A percentile compares a stretch with the other conserved stretches of the same genome.
Conservation (phyloP, 2,329 filamentous ascomycete genomes). For the Exophiala dermatitidis region DNA sequence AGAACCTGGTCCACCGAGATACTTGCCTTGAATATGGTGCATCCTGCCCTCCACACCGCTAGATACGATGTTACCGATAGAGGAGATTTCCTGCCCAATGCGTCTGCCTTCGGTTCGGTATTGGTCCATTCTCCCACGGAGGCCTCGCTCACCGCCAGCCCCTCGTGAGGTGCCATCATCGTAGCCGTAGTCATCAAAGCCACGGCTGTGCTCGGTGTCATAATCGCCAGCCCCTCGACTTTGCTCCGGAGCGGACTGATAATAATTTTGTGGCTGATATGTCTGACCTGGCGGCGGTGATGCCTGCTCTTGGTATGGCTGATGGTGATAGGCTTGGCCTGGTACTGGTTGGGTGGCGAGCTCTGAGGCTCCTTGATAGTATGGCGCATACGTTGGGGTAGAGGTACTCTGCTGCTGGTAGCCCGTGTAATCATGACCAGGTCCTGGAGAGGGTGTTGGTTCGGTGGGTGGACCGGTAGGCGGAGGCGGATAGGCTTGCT, state of each 20-base stretch:
- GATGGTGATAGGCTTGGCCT: slow-evolving; percentile 21
- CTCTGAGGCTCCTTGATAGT: slow-evolving; percentile 16
- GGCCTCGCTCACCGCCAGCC: slow-evolving; percentile 29
- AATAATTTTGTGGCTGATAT: slow-evolving; percentile 21
- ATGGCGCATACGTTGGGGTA: slow-evolving; percentile 12
- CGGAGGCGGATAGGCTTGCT: slow-evolving; percentile 19
- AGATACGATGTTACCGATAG: slow-evolving; percentile 35
- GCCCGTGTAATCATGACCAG: slow-evolving; percentile 5
- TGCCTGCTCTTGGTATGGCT: slow-evolving; percentile 11
- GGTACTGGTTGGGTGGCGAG: slow-evolving; percentile 14
- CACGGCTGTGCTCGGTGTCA: slow-evolving; percentile 28
- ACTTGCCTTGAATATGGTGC: slow-evolving; percentile 34
- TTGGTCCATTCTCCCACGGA: slow-evolving; percentile 31
- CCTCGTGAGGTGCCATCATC: slow-evolving; percentile 31
- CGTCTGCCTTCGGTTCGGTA: slow-evolving; percentile 24
- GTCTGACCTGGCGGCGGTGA: slow-evolving; percentile 12
- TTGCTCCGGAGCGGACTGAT: slow-evolving; percentile 10
- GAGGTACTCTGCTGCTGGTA: slow-evolving; percentile 9
- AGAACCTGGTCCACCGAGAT: slow-evolving; percentile 18
- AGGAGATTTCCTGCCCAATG: slow-evolving; percentile 34
- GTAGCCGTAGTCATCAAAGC: slow-evolving; percentile 29
- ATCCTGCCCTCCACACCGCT: slow-evolving; percentile 38
- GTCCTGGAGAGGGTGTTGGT: slow-evolving; percentile 3
- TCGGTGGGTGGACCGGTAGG: slow-evolving; percentile 18
- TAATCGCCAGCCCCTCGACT: slow-evolving; percentile 22